Conservation (phyloP, 805 yeast genomes). For the Saccharomycopsis javanensis region DNA sequence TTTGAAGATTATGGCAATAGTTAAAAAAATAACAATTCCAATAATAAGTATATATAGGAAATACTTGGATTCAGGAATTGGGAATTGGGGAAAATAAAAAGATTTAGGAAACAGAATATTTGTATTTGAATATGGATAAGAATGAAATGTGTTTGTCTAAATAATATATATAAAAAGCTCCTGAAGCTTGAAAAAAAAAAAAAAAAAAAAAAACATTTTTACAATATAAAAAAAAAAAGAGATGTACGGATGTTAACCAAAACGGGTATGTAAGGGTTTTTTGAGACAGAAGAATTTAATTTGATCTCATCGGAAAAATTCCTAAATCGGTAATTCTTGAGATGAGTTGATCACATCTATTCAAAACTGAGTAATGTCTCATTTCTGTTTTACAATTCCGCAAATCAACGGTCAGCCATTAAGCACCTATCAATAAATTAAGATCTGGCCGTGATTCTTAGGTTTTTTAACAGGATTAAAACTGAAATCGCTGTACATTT, state of each 20-base stretch:
- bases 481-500: too few relatives aligned
- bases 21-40: neutral
- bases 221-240: too few relatives aligned
- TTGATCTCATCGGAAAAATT: neutral
- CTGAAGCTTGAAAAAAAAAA: neutral
- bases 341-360: too few relatives aligned
- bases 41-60: neutral
- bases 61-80: neutral
- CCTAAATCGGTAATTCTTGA: neutral
- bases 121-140: neutral
- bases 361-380: too few relatives aligned
- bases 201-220: neutral
- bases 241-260: neutral
- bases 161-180: neutral
- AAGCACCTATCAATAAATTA: too few relatives aligned
- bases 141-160: neutral
- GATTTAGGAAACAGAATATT: neutral
- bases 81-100: neutral
- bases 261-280: neutral
- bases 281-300: neutral
- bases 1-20: neutral
- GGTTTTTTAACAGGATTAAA: too few relatives aligned
- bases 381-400: too few relatives aligned
- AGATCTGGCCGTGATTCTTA: too few relatives aligned
- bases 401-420: too few relatives aligned